A percentile compares a stretch with the other conserved stretches of the same genome.
phyloP scores from a whole-genome alignment of 2,329 filamentous ascomycete species.

The Calycina herbarum region DNA sequence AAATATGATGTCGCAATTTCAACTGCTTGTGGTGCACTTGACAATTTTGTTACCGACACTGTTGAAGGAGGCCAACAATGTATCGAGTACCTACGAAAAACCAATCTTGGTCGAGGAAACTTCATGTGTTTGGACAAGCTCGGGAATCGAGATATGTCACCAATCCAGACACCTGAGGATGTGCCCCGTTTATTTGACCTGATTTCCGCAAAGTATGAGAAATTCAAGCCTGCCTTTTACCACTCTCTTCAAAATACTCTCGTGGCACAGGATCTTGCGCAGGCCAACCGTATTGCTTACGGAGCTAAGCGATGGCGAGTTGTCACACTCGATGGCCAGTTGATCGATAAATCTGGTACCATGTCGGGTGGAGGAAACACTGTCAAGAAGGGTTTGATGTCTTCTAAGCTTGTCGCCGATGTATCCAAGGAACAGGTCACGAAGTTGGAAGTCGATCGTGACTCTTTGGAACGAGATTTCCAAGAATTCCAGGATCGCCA shows the following conservation, averaged over 20 bases:
- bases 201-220: constrained; percentile 83
- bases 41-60: constrained; percentile 96
- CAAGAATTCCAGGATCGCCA: constrained; percentile 83
- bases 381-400: constrained; percentile 92
- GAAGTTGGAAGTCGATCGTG: constrained; percentile 84
- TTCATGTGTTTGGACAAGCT: constrained; percentile 95
- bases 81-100: constrained; percentile 96
- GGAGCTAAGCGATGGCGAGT: constrained; percentile 93
- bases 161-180: constrained; percentile 85
- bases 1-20: constrained; percentile 98
- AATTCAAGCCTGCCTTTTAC: constrained; percentile 88
- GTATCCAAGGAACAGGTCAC: constrained; percentile 84
- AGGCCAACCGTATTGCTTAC: constrained; percentile 96
- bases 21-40: constrained; percentile 85
- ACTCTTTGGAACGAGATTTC: constrained; percentile 80
- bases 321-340: constrained; percentile 89
- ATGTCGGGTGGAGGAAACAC: constrained; percentile 97
- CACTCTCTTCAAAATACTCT: constrained; percentile 93
- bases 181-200: constrained; percentile 92
- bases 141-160: constrained; percentile 71
- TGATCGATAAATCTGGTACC: constrained; percentile 97
- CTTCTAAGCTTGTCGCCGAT: constrained; percentile 87
- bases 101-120: constrained; percentile 92
- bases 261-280: constrained; percentile 88
- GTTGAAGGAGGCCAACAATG: constrained; percentile 97